phyloP scores from a whole-genome alignment of 2,329 filamentous ascomycete species.

The Penicillium brevicompactum region DNA sequence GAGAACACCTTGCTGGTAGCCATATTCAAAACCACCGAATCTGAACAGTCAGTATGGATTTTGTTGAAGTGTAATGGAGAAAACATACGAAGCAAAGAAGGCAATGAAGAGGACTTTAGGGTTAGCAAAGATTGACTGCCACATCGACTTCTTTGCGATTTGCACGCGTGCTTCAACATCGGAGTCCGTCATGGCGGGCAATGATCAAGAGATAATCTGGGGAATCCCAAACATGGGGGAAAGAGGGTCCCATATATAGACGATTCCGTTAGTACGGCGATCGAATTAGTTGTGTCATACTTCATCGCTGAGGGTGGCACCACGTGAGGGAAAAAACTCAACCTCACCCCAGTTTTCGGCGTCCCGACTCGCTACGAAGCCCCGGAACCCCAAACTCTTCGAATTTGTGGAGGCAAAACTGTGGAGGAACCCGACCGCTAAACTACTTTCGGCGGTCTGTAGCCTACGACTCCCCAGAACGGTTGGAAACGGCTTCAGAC shows the following conservation, averaged over 20 bases:
- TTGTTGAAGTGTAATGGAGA: too few species aligned
- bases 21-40: slow-evolving; percentile 53
- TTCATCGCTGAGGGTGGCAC: background rate
- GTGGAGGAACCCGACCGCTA: slow-evolving; percentile 15
- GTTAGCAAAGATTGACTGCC: slow-evolving; percentile 35
- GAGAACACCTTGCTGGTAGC: slow-evolving; percentile 49
- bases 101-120: slow-evolving; percentile 56
- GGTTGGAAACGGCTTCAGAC: background rate
- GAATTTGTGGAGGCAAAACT: slow-evolving; percentile 19
- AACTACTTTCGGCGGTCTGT: background rate
- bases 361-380: slow-evolving; percentile 17
- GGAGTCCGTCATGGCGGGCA: slow-evolving; percentile 19
- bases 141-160: slow-evolving; percentile 28
- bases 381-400: slow-evolving; percentile 14
- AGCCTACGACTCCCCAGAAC: slow-evolving; percentile 3
- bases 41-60: slow-evolving; percentile 15
- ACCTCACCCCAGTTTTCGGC: slow-evolving; percentile 18
- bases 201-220: slow-evolving; percentile 3
- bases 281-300: slow-evolving; percentile 4
- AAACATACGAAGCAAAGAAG: slow-evolving; percentile 47
- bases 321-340: slow-evolving; percentile 15
- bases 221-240: slow-evolving; percentile 10
- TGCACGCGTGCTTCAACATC: slow-evolving; percentile 24
- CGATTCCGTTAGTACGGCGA: background rate
- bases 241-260: slow-evolving; percentile 17